These are phyloP conservation scores for Fusarium sp. DNA, from an alignment of 2,329 filamentous ascomycete genomes.

Conservation along the genomic window DNA sequence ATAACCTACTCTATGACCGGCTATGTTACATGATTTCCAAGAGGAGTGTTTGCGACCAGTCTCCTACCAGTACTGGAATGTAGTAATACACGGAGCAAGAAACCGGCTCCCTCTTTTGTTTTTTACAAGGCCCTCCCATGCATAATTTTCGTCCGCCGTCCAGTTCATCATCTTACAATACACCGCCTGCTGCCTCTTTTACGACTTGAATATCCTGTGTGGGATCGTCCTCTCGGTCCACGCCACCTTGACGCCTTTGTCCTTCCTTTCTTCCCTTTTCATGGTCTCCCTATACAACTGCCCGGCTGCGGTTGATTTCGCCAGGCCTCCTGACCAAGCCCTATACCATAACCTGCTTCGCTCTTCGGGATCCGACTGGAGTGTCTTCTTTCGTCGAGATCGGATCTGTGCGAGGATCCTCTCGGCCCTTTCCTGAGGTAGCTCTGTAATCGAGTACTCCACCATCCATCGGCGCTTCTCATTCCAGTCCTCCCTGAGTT, in stretches of 20 bases:
- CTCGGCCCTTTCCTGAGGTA: slow-evolving; percentile 58
- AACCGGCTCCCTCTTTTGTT: slow-evolving; percentile 3
- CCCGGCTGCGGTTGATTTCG: slow-evolving; percentile 63
- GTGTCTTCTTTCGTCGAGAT: slow-evolving; percentile 63
- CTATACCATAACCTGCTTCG: slow-evolving; percentile 58
- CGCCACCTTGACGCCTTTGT: slow-evolving; percentile 60
- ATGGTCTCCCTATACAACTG: slow-evolving; percentile 67
- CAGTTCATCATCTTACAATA: not conserved
- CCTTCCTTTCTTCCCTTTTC: slow-evolving; percentile 62
- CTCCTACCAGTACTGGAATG: not conserved
- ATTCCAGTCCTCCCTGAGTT: not conserved
- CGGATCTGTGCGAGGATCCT: slow-evolving; percentile 68
- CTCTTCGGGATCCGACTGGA: slow-evolving; percentile 56
- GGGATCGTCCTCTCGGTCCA: slow-evolving; percentile 51
- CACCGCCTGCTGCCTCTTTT: not conserved
- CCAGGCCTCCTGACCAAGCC: slow-evolving; percentile 58
- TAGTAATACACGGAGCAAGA: slow-evolving; percentile 28
- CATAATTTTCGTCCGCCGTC: not conserved
- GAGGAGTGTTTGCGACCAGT: slow-evolving; percentile 4
- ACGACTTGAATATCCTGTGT: not conserved
- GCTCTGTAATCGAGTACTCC: slow-evolving; percentile 81
- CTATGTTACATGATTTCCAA: slow-evolving; percentile 22
- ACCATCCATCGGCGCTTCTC: slow-evolving; percentile 69
- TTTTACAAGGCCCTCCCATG: not conserved
- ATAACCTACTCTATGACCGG: not conserved